Conservation (phyloP, 306 rosid species). For the Quercus rubra region DNA sequence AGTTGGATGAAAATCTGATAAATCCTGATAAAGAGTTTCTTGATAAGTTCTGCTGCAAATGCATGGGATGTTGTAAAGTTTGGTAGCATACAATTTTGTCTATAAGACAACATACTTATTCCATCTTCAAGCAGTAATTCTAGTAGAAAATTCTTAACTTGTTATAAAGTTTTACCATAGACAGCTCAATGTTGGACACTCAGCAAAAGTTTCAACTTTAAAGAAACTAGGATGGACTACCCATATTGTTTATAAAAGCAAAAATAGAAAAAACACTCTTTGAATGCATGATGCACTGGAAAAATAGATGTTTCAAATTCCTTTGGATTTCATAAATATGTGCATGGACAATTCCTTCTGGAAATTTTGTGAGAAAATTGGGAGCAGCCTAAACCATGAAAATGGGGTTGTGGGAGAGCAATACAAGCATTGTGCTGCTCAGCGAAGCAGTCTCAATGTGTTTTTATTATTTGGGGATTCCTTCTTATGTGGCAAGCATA, state of each 20-base stretch:
- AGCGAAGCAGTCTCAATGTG: too few species aligned
- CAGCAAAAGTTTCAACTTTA: background rate
- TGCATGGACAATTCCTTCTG: background rate
- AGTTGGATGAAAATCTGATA: slow-evolving; percentile 7
- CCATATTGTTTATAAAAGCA: background rate
- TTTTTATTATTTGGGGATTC: background rate
- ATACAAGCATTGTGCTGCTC: background rate
- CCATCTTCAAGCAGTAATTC: background rate
- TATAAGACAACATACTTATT: background rate
- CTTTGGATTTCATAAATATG: background rate
- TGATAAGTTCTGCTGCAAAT: background rate
- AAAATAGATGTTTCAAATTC: background rate
- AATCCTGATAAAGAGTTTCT: background rate
- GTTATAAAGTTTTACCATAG: background rate
- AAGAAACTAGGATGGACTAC: background rate
- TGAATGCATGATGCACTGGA: background rate
- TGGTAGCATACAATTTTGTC: background rate
- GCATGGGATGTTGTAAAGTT: background rate
- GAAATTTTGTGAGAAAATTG: background rate
- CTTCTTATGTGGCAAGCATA: background rate
- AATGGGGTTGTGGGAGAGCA: background rate
- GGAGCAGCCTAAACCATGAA: background rate
- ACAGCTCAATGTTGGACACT: background rate
- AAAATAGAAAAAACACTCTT: background rate
- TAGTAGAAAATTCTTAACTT: background rate